phyloP scores from a whole-genome alignment of 2,329 filamentous ascomycete genomes.

The Pestalotiopsis sp. region DNA sequence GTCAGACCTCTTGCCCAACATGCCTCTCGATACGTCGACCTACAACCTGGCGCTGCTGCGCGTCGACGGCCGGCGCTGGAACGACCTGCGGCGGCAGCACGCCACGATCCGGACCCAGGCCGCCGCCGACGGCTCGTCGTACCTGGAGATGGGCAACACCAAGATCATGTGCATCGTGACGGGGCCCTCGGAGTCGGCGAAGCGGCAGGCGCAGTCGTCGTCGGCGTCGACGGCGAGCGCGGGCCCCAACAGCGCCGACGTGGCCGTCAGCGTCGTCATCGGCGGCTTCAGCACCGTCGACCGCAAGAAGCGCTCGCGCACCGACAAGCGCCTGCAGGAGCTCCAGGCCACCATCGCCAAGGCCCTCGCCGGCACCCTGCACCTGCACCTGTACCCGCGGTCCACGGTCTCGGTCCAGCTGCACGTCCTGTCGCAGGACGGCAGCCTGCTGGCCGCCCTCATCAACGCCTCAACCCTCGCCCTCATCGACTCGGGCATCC shows the following conservation, averaged over 20 bases:
- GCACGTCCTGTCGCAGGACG: slow-evolving; percentile 88
- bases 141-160: slow-evolving; percentile 96
- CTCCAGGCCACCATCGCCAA: slow-evolving; percentile 78
- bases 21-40: slow-evolving; percentile 94
- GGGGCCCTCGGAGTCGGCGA: slow-evolving; percentile 74
- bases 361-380: slow-evolving; percentile 76
- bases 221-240: slow-evolving; percentile 34
- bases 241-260: slow-evolving; percentile 58
- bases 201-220: slow-evolving; percentile 48
- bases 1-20: slow-evolving; percentile 38
- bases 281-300: slow-evolving; percentile 90
- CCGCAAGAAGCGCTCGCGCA: slow-evolving; percentile 73
- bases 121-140: slow-evolving; percentile 88
- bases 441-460: slow-evolving; percentile 84
- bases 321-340: slow-evolving; percentile 80
- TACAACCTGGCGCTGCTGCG: slow-evolving; percentile 85
- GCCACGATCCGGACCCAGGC: slow-evolving; percentile 92
- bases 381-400: slow-evolving; percentile 88
- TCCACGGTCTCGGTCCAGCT: slow-evolving; percentile 82
- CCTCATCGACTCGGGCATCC: slow-evolving; percentile 90
- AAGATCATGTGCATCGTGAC: slow-evolving; percentile 93
- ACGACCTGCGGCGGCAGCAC: slow-evolving; percentile 87
- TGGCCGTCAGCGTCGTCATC: slow-evolving; percentile 81
- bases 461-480: slow-evolving; percentile 92
- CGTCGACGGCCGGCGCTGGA: slow-evolving; percentile 89